Base-by-base conservation (phyloP, 2,329 filamentous ascomycete species). In the Claviceps quebecensis region DNA sequence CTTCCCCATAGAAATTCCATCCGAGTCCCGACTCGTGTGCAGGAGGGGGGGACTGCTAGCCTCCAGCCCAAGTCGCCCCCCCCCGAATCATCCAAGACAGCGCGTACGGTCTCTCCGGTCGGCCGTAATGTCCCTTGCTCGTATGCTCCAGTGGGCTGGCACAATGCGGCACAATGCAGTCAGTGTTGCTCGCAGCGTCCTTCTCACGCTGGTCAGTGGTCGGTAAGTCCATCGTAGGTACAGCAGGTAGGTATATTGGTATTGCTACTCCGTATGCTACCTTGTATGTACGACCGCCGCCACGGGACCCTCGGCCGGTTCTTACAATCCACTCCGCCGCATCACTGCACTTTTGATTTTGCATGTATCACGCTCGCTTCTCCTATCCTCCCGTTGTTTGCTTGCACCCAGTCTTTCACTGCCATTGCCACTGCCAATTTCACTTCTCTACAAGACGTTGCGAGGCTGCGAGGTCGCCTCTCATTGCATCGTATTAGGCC, bases 311-410 rank as follows among this genome's bases (percentile, higher is more conserved):
- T 34, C 29, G 29, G 29, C 29, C 29, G 9, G 9, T 34, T 34
- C 29, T 34, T 1, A 34, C 29, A 11, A 34, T 34, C 29, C 29
- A 34, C 29, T 34, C 29, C 29, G 29, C 29, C 9, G 16, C n/a
- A 17, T 17, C 14, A 23, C 22, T 26, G 14, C 3, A 37, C 8
- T 17, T 23, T 37, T 17, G 26, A 43, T 46, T 29, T 44, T 34
- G 41, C 17, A 22, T 51, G 43, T 34, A 26, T 38, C 47, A 52
- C 52, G 48, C 19, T 52, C 49, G 49, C 52, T 49, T 38, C 40
- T 37, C 7, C 16, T 34, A 39, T 50, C 16, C 6, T 41, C 48
- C 40, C 45, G 8, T 9, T 23, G 14, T 44, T 41, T 29, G 8
- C 39, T 29, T 29, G 22, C 2, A 9, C n/a, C 22, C 14, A 26